Evolutionary conservation across 192 early-diverging fungal species (phyloP).

Genomic region (Coemansia sp.): DNA sequence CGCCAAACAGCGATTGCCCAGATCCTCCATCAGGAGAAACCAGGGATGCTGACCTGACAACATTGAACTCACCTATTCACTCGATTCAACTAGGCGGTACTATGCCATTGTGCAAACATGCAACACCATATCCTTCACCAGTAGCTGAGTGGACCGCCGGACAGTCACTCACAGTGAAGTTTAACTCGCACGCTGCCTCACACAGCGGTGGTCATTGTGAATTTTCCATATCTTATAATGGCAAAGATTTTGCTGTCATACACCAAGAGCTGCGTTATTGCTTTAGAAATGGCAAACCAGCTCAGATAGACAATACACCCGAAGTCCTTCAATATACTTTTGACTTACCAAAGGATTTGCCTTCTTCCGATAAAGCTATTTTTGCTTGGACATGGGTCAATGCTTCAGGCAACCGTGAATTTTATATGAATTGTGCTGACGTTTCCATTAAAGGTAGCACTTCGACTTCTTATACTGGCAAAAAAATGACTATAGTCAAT

Average conservation of each 20-base stretch:
- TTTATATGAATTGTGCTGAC: constrained; percentile 67
- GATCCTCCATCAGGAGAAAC: constrained; percentile 45
- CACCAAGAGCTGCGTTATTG: constrained; percentile 36
- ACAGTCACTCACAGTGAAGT: constrained; percentile 33
- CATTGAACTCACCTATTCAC: constrained; percentile 37
- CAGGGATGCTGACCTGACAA: constrained; percentile 15
- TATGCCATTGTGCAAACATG: constrained; percentile 36
- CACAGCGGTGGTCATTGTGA: constrained; percentile 58
- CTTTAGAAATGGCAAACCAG: constrained; percentile 8
- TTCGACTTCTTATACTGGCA: constrained; percentile 15
- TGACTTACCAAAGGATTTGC: constrained; percentile 21
- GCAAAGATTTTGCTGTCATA: constrained; percentile 43
- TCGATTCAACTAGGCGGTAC: constrained; percentile 13
- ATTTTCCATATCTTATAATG: constrained; percentile 51
- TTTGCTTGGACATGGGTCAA: constrained; percentile 73
- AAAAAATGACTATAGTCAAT: constrained; percentile 40
- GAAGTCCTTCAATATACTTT: constrained; percentile 22
- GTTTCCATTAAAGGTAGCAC: constrained; percentile 50
- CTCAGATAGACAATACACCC: not conserved
- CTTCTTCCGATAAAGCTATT: constrained; percentile 28
- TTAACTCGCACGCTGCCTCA: constrained; percentile 24
- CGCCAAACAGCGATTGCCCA: constrained; percentile 47
- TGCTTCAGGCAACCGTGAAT: constrained; percentile 67
- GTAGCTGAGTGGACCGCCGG: constrained; percentile 41
- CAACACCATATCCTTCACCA: constrained; percentile 37